Evolutionary conservation across 73 alveolate species (phyloP).

Genomic region (Paraurostyla sp.): DNA sequence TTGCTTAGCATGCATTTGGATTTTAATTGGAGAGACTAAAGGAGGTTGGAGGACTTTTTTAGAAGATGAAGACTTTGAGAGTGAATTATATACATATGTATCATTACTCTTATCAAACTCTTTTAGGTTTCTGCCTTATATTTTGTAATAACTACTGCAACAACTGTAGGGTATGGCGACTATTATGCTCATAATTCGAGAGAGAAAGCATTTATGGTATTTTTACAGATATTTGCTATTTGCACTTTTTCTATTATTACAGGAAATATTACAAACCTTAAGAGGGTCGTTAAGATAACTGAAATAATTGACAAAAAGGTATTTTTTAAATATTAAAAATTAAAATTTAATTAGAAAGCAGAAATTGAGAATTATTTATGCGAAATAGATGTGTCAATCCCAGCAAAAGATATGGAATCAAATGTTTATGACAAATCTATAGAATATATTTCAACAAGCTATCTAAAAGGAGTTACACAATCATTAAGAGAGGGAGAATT

Average conservation of each 20-base stretch:
- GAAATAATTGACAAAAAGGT: constrained; percentile 1
- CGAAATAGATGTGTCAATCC: not conserved
- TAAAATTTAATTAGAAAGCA: not conserved
- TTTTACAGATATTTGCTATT: not conserved
- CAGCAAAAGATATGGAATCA: not conserved
- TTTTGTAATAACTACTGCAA: constrained; percentile 7
- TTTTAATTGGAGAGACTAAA: constrained; percentile 1
- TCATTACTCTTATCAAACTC: not conserved
- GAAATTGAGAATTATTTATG: constrained; percentile 24
- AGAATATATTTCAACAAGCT: not conserved
- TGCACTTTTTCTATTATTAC: constrained; percentile 7
- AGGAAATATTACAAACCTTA: not conserved
- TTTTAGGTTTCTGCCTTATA: not conserved
- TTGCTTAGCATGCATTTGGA: constrained; percentile 8
- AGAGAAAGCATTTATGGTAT: constrained; percentile 3
- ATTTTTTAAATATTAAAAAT: not conserved
- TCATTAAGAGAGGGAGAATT: not conserved
- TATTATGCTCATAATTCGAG: constrained; percentile 4
- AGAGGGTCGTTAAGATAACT: not conserved
- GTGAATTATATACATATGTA: not conserved
- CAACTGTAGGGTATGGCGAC: constrained; percentile 27
- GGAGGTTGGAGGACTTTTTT: not conserved
- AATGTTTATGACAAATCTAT: not conserved
- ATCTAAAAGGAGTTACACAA: constrained; percentile 8
- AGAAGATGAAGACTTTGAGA: not conserved